These are phyloP conservation scores for Candida argentea DNA, from an alignment of 805 yeast species.

Conservation along the genomic window DNA sequence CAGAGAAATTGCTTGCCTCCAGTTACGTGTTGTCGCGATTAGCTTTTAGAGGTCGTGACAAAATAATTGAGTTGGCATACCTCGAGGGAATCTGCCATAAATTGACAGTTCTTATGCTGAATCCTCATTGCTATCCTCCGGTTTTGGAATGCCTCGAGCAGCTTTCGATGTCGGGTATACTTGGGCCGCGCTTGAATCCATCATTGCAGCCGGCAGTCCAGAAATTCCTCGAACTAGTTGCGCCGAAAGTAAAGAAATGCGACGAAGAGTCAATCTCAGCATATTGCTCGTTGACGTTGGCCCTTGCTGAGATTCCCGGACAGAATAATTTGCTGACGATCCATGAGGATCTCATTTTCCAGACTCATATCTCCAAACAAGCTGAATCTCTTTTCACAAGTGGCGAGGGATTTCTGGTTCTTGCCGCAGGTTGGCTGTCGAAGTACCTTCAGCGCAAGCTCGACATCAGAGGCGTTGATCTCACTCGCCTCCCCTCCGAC, in stretches of 20 bases:
- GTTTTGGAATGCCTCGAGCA: slow-evolving; percentile 34
- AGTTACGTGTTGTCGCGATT: slow-evolving; percentile 41
- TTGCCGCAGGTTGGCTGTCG: slow-evolving; percentile 72
- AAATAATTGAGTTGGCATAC: slow-evolving; percentile 1
- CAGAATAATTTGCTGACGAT: slow-evolving; percentile 12
- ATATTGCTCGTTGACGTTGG: slow-evolving; percentile 45
- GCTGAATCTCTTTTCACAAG: slow-evolving; percentile 66
- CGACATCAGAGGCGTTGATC: slow-evolving; percentile 38
- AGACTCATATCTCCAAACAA: slow-evolving; percentile 56
- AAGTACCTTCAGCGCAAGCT: slow-evolving; percentile 38
- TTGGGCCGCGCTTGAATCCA: slow-evolving; percentile 24
- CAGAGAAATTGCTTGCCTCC: slow-evolving; percentile 18
- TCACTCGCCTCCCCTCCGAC: slow-evolving; percentile 10
- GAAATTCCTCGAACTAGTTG: slow-evolving; percentile 13
- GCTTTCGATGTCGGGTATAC: slow-evolving; percentile 34
- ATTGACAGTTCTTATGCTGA: slow-evolving; percentile 7
- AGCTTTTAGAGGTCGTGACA: slow-evolving; percentile 15
- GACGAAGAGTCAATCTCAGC: slow-evolving; percentile 53
- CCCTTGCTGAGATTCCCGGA: slow-evolving; percentile 8
- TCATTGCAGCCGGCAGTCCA: slow-evolving; percentile 9
- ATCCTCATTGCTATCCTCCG: slow-evolving; percentile 11
- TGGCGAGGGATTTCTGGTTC: slow-evolving; percentile 74
- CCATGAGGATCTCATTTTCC: slow-evolving; percentile 39
- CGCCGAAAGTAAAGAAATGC: slow-evolving; percentile 37
- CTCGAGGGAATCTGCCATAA: slow-evolving; percentile 2